These are phyloP conservation scores for Boletus calvinii DNA, from an alignment of 1,284 basidiomycete species.

Conservation along the genomic window DNA sequence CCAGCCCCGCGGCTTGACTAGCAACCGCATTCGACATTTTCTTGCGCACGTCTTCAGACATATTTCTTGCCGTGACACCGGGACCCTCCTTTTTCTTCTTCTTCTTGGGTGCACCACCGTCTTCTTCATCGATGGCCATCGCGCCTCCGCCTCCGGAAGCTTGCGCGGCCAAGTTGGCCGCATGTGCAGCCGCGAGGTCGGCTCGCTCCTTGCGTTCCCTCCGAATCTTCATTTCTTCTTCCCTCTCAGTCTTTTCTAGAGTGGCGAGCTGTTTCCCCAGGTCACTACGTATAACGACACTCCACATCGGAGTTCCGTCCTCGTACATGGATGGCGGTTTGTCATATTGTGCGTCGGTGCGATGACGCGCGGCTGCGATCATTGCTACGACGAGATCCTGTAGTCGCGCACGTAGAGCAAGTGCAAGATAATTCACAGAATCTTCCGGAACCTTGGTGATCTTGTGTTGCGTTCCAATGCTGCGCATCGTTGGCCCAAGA, in stretches of 20 bases:
- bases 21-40: conserved; percentile 87
- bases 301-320: conserved; percentile 74
- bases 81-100: conserved; percentile 84
- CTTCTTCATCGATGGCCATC: conserved; percentile 38
- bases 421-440: conserved; percentile 70
- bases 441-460: conserved; percentile 67
- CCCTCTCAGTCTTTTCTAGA: conserved; percentile 73
- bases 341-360: conserved; percentile 67
- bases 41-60: conserved; percentile 86
- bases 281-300: conserved; percentile 68
- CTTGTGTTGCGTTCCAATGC: conserved; percentile 62
- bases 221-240: conserved; percentile 74
- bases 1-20: conserved; percentile 79
- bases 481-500: conserved; percentile 62
- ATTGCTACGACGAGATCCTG: conserved; percentile 70
- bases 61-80: conserved; percentile 79
- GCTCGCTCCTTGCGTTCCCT: conserved; percentile 73
- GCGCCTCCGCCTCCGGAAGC: conserved; percentile 38
- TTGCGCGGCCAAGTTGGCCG: conserved; percentile 60
- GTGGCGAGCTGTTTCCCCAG: conserved; percentile 71
- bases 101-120: conserved; percentile 63
- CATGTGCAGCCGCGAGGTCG: conserved; percentile 65
- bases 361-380: conserved; percentile 71
- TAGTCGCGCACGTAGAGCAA: conserved; percentile 73
- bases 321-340: conserved; percentile 63